These are phyloP conservation scores for Torulaspora franciscae DNA, from an alignment of 805 yeast genomes.

Conservation along the genomic window DNA sequence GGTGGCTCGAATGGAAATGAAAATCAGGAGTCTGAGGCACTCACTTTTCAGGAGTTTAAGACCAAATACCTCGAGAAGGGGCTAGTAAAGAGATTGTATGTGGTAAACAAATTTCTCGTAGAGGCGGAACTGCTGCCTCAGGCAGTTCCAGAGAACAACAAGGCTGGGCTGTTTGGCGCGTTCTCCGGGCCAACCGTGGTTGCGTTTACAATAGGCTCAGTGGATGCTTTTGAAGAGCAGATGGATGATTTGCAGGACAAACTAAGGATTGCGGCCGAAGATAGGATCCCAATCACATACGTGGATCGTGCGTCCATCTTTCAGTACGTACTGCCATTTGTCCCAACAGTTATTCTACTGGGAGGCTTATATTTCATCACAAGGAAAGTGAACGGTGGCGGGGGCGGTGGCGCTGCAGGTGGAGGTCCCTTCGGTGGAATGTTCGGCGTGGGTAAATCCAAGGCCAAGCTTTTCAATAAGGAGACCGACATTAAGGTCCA, in stretches of 20 bases:
- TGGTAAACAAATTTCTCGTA: constrained; percentile 67
- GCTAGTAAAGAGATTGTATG: constrained; percentile 65
- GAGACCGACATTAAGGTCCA: constrained; percentile 76
- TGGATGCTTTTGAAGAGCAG: constrained; percentile 79
- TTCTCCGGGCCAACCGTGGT: constrained; percentile 41
- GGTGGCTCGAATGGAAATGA: constrained; percentile 18
- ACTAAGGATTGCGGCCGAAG: constrained; percentile 59
- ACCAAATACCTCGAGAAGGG: constrained; percentile 74
- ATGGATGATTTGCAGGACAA: constrained; percentile 67
- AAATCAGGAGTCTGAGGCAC: constrained; percentile 24
- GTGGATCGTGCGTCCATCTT: constrained; percentile 62
- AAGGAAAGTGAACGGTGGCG: constrained; percentile 39
- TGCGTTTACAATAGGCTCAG: constrained; percentile 81
- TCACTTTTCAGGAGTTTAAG: constrained; percentile 80
- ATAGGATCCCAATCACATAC: constrained; percentile 73
- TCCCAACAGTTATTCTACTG: constrained; percentile 75
- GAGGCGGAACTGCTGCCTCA: constrained; percentile 57
- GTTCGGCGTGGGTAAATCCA: constrained; percentile 72
- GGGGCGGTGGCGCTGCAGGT: constrained; percentile 38
- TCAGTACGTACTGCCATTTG: constrained; percentile 59
- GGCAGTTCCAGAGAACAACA: constrained; percentile 29
- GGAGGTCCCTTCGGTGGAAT: constrained; percentile 61
- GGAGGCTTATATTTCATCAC: constrained; percentile 59
- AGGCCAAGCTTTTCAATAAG: constrained; percentile 75
- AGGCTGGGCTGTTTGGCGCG: constrained; percentile 13